Conservation (phyloP, 768 basidiomycete species). For the Ephemerocybe angulata region DNA sequence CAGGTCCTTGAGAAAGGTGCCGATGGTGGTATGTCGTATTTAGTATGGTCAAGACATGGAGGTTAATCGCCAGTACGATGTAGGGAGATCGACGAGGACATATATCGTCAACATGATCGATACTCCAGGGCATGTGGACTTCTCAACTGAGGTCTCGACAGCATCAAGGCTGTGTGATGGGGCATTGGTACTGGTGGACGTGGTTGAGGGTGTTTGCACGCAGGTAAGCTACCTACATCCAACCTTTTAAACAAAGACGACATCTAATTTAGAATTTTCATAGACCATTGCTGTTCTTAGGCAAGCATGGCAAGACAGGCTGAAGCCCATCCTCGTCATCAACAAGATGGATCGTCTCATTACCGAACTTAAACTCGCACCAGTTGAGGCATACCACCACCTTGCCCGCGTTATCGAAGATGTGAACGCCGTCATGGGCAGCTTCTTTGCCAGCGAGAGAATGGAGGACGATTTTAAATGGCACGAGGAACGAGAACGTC, state of each 20-base stretch:
- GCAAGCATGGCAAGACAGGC: conserved; percentile 88
- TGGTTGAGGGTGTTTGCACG: conserved; percentile 96
- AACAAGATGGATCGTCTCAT: conserved; percentile 96
- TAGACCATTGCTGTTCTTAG: conserved; percentile 94
- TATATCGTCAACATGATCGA: conserved; percentile 96
- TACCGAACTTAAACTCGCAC: conserved; percentile 87
- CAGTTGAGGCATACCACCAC: conserved; percentile 91
- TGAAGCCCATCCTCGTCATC: conserved; percentile 90
- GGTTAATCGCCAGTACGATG: too few relatives aligned
- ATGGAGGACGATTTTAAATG: conserved; percentile 97
- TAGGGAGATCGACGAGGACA: conserved; percentile 57
- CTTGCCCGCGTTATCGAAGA: conserved; percentile 92
- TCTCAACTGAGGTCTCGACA: conserved; percentile 94
- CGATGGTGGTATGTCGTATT: conserved; percentile 51
- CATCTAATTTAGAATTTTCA: neutral
- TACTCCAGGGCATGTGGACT: conserved; percentile 98
- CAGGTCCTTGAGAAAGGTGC: conserved; percentile 61
- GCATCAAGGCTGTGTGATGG: conserved; percentile 94
- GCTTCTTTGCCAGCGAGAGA: conserved; percentile 89
- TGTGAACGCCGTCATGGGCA: conserved; percentile 97
- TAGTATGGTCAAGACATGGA: too few relatives aligned
- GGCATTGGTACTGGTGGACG: conserved; percentile 91
- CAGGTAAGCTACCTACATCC: conserved; percentile 58
- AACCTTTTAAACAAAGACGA: neutral
- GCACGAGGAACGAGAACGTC: conserved; percentile 86